Evolutionary conservation across 2,329 filamentous ascomycete genomes (phyloP), one percentile per base, ranked within the genome.

Genomic region (Colletotrichum abscissum): DNA sequence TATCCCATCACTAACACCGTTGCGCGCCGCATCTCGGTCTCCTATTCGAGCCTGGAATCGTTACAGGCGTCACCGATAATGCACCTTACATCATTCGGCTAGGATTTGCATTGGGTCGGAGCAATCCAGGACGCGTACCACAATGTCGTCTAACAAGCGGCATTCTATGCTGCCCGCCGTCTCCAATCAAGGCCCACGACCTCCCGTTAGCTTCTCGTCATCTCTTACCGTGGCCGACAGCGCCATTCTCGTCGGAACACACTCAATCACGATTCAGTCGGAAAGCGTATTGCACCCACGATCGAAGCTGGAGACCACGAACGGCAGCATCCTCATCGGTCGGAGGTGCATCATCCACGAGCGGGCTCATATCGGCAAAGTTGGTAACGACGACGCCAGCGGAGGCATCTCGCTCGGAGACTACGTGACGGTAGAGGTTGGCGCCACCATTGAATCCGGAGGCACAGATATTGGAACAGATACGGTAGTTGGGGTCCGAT

Each of bases 221-320:
- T 87, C 87, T 22, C 83, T 92, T 69, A 87, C 86, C 35, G 91
- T 93, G 72, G 88, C 91, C 79, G 91, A 92, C 76, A 88, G 88
- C 72, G 90, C 91, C 12, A 84, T 89, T 22, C 84, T 93, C 22
- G 90, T 86, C 22, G 97, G 97, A 75, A 91, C 89, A 2, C 89
- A 97, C 80, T 92, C 91, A 1, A 94, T 99, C 75, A 92, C 91
- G 57, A 91, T 98, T 75, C 92, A 92, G 69, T 88, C 93, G 28
- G 92, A 95, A 79, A 92, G 91, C 4, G 90, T 98, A 7, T 84
- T 99, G n/a, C 96, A 98, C 79, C 95, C 97, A 1, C 94, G 95
- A 62, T 90, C 92, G 19, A 91, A 92, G 74, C 89, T 98, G 69
- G 93, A 95, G 78, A 93, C 96, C 9, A 91, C 91, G 70, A 88